Percentiles rank a stretch among this genome's conserved stretches.
These are phyloP conservation scores for Agaricales sp. DNA, from an alignment of 1,284 basidiomycete genomes.

Conservation along the genomic window DNA sequence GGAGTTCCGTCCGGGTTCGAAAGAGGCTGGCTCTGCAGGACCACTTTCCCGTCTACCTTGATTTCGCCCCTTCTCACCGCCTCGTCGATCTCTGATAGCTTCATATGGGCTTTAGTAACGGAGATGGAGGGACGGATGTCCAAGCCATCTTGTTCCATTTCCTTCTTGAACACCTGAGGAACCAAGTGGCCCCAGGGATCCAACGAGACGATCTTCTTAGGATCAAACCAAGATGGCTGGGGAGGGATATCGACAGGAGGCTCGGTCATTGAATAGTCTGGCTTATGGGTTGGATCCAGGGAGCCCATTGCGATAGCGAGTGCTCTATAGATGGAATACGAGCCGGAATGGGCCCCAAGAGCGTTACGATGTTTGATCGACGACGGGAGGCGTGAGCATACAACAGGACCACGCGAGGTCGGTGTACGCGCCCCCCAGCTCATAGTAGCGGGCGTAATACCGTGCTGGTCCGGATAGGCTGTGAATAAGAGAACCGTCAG, in stretches of 20 bases:
- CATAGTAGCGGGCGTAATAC: constrained; percentile 70
- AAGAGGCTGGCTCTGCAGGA: constrained; percentile 53
- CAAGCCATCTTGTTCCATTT: constrained; percentile 49
- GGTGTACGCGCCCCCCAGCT: constrained; percentile 74
- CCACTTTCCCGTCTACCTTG: constrained; percentile 75
- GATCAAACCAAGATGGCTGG: constrained; percentile 75
- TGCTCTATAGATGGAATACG: constrained; percentile 92
- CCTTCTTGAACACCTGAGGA: constrained; percentile 65
- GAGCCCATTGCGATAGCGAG: constrained; percentile 88
- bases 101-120: constrained; percentile 82
- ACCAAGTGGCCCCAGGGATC: constrained; percentile 94
- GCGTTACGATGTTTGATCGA: constrained; percentile 89
- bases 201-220: constrained; percentile 83
- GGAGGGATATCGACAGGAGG: constrained; percentile 76
- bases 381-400: constrained; percentile 79
- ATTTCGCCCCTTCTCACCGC: constrained; percentile 67
- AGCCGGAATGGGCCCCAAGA: constrained; percentile 88
- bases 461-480: constrained; percentile 41
- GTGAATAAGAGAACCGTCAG: constrained; percentile 9
- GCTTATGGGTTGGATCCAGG: constrained; percentile 77
- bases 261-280: constrained; percentile 44
- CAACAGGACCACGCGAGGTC: constrained; percentile 70
- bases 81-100: constrained; percentile 88
- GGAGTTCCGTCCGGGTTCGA: constrained; percentile 51
- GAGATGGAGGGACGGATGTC: constrained; percentile 89